Percentiles rank a stretch among this genome's conserved stretches.
These are phyloP conservation scores for Exophiala calicioides DNA, from an alignment of 2,329 filamentous ascomycete species.

Conservation along the genomic window DNA sequence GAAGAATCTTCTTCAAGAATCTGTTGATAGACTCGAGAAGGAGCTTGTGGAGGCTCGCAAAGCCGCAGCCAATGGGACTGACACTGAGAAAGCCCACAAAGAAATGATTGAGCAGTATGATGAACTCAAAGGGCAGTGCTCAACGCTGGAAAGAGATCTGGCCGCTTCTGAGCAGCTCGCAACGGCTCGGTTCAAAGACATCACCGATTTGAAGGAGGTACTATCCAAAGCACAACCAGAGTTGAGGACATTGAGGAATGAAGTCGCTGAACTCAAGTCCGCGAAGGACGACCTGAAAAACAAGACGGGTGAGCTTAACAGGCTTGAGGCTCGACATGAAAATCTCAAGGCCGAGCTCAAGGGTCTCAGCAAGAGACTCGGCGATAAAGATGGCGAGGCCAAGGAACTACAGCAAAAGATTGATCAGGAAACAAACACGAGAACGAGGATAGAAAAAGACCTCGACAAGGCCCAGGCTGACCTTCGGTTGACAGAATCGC, in stretches of 20 bases:
- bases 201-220: slow-evolving; percentile 76
- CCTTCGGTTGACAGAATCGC: slow-evolving; percentile 72
- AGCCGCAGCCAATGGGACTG: slow-evolving; percentile 47
- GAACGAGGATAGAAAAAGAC: slow-evolving; percentile 75
- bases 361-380: slow-evolving; percentile 66
- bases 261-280: slow-evolving; percentile 72
- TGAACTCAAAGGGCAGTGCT: slow-evolving; percentile 70
- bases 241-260: slow-evolving; percentile 73
- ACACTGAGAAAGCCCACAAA: slow-evolving; percentile 47
- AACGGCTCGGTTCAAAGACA: slow-evolving; percentile 82
- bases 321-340: slow-evolving; percentile 79
- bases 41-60: slow-evolving; percentile 63
- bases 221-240: slow-evolving; percentile 86
- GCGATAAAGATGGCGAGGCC: slow-evolving; percentile 76
- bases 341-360: slow-evolving; percentile 75
- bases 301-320: slow-evolving; percentile 65
- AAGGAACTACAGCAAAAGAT: slow-evolving; percentile 77
- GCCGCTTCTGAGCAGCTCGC: slow-evolving; percentile 84
- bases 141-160: slow-evolving; percentile 76
- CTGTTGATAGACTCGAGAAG: slow-evolving; percentile 68
- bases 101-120: slow-evolving; percentile 49
- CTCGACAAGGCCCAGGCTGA: slow-evolving; percentile 74
- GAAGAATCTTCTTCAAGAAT: slow-evolving; percentile 65
- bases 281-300: slow-evolving; percentile 72
- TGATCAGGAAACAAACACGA: slow-evolving; percentile 69